Percentiles rank a stretch among this genome's conserved stretches.
Conservation (phyloP, 2,329 filamentous ascomycete species). For the Colletotrichum horii region DNA sequence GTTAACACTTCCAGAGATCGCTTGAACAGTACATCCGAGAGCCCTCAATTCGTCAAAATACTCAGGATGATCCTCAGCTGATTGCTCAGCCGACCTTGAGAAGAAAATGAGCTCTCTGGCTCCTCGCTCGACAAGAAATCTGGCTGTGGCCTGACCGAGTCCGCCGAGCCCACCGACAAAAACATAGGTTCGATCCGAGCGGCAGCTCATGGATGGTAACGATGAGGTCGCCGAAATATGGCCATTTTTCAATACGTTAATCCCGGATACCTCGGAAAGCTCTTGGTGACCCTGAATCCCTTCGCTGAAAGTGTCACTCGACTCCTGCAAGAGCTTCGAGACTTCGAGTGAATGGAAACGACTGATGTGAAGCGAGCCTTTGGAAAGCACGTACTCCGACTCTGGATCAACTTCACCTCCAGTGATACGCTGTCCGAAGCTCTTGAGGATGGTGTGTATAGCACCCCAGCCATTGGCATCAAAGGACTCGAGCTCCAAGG, state of each 20-base stretch:
- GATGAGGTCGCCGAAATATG: background rate
- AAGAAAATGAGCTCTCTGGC: constrained; percentile 32
- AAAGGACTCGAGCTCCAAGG: constrained; percentile 31
- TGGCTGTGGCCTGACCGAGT: constrained; percentile 31
- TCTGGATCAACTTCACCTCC: constrained; percentile 24
- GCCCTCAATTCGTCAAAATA: constrained; percentile 24
- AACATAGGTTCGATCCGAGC: constrained; percentile 27
- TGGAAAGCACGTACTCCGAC: constrained; percentile 35
- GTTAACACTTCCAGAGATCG: constrained; percentile 38
- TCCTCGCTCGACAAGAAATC: constrained; percentile 33
- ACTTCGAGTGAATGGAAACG: constrained; percentile 12
- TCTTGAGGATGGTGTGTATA: background rate
- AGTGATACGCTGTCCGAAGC: background rate
- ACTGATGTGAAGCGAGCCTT: constrained; percentile 29
- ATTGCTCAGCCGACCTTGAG: constrained; percentile 27
- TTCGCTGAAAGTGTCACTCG: background rate
- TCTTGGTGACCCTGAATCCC: background rate
- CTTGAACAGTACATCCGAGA: constrained; percentile 28
- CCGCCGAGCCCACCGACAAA: constrained; percentile 37
- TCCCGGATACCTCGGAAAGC: background rate
- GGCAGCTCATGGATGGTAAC: background rate
- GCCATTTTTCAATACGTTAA: background rate
- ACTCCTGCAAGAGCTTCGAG: background rate
- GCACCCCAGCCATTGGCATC: background rate
- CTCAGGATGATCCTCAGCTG: background rate